These are phyloP conservation scores for Hyphopichia fennica DNA, from an alignment of 1,139 yeast genomes.

Conservation along the genomic window DNA sequence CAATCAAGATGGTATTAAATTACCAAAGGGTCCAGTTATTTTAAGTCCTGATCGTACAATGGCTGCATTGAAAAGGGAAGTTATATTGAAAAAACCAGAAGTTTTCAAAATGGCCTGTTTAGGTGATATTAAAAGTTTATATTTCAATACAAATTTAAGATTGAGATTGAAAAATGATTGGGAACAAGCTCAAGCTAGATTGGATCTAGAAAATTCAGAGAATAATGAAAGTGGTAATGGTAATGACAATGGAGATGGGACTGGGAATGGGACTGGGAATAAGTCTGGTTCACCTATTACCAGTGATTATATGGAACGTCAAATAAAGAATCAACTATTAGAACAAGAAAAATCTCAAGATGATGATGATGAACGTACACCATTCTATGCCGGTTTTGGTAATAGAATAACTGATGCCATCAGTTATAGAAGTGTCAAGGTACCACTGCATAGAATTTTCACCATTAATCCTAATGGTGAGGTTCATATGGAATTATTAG, in stretches of 20 bases:
- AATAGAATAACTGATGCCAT: conserved; percentile 96
- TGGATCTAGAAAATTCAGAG: conserved; percentile 4
- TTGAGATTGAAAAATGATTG: background rate
- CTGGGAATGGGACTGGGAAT: no score
- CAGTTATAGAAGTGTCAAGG: conserved; percentile 89
- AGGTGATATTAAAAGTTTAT: conserved; percentile 74
- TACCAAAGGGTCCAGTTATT: conserved; percentile 94
- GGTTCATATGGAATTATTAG: conserved; percentile 94
- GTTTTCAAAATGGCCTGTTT: conserved; percentile 98
- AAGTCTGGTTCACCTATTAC: no score
- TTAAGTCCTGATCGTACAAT: conserved; percentile 95
- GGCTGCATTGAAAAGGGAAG: conserved; percentile 91
- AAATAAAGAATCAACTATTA: background rate
- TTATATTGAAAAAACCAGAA: conserved; percentile 91
- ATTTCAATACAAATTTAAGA: conserved; percentile 29
- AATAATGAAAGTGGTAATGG: conserved; percentile 2
- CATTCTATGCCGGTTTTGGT: conserved; percentile 98
- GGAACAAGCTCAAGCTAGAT: background rate
- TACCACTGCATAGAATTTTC: conserved; percentile 91
- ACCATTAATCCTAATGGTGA: conserved; percentile 97
- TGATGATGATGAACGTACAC: conserved; percentile 50
- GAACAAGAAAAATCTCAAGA: conserved; percentile 4
- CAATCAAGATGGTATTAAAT: conserved; percentile 61
- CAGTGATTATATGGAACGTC: conserved; percentile 2
- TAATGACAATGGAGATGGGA: no score